A percentile compares a stretch with the other conserved stretches of the same genome.
phyloP scores from a whole-genome alignment of 768 basidiomycete species.

The Agaricus blazei region DNA sequence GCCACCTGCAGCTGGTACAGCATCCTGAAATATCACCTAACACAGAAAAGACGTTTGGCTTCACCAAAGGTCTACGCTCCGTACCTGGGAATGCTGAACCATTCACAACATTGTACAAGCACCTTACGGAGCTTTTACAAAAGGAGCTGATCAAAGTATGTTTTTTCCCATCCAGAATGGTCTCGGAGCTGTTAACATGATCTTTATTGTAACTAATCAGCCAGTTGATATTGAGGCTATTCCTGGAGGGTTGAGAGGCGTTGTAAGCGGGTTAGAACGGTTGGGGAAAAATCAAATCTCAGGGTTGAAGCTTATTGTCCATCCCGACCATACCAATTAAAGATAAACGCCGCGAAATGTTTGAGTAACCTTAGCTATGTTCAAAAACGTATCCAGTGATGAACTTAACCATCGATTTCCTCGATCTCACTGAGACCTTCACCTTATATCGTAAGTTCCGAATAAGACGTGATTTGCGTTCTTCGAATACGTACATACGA shows the following conservation, averaged over 20 bases:
- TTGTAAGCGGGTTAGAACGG: constrained; percentile 8
- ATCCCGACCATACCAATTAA: constrained; percentile 1
- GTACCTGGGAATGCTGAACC: constrained; percentile 16
- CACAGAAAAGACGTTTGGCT: constrained; percentile 10
- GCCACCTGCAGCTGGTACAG: constrained; percentile 19
- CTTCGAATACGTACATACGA: too few relatives aligned
- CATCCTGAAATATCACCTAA: background rate
- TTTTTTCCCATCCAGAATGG: background rate
- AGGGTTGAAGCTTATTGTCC: constrained; percentile 12
- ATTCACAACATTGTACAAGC: constrained; percentile 16
- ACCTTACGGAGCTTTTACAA: constrained; percentile 22
- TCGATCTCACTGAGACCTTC: too few relatives aligned
- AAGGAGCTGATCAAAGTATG: constrained; percentile 29
- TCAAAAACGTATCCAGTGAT: too few relatives aligned
- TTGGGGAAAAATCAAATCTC: constrained; percentile 12
- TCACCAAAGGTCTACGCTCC: constrained; percentile 18
- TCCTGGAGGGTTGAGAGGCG: constrained; percentile 8
- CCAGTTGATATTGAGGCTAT: constrained; percentile 2
- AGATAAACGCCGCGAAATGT: background rate
- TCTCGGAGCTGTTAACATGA: background rate
- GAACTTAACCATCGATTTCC: too few relatives aligned
- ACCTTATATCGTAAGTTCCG: too few relatives aligned
- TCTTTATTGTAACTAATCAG: background rate
- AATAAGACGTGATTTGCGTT: too few relatives aligned
- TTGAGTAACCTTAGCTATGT: background rate